Evolutionary conservation across 192 early-diverging fungal species (phyloP).

Genomic region (Umbelopsis sp.): DNA sequence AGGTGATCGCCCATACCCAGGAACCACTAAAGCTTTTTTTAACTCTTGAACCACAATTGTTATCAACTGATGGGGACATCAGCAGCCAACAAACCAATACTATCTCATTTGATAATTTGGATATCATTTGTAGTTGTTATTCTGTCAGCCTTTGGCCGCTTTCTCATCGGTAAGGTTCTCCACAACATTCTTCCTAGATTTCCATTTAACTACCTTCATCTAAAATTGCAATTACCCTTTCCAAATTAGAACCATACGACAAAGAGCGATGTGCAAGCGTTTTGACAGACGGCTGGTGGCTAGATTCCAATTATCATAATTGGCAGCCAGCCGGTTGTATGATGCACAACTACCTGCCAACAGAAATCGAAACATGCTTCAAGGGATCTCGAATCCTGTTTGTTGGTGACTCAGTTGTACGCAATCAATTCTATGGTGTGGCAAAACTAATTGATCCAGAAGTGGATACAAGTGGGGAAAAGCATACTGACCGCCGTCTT

Average conservation of each 20-base stretch:
- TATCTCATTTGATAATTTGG: conserved; percentile 18
- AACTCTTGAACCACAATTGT: neutral
- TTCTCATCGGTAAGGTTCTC: neutral
- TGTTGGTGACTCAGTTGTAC: conserved; percentile 71
- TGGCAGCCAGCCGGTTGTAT: conserved; percentile 70
- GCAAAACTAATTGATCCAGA: conserved; percentile 47
- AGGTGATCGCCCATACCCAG: conserved; percentile 3
- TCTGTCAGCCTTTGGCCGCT: neutral
- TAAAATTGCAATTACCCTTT: neutral
- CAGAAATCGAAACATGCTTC: conserved; percentile 52
- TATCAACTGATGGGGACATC: conserved; percentile 4
- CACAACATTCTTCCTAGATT: too few relatives aligned
- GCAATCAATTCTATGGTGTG: conserved; percentile 62
- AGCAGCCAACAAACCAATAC: conserved; percentile 4
- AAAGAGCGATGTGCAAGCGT: conserved; percentile 44
- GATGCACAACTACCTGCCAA: conserved; percentile 52
- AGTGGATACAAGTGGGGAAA: conserved; percentile 31
- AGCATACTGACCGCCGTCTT: conserved; percentile 49
- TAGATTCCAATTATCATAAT: conserved; percentile 39
- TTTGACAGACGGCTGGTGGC: conserved; percentile 58
- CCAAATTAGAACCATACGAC: conserved; percentile 42
- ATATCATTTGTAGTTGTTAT: conserved; percentile 19
- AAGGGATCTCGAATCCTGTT: conserved; percentile 51
- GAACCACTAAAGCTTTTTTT: neutral
- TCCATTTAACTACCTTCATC: neutral